Base-by-base conservation (phyloP, 306 rosid species). In the Corylus heterophylla region DNA sequence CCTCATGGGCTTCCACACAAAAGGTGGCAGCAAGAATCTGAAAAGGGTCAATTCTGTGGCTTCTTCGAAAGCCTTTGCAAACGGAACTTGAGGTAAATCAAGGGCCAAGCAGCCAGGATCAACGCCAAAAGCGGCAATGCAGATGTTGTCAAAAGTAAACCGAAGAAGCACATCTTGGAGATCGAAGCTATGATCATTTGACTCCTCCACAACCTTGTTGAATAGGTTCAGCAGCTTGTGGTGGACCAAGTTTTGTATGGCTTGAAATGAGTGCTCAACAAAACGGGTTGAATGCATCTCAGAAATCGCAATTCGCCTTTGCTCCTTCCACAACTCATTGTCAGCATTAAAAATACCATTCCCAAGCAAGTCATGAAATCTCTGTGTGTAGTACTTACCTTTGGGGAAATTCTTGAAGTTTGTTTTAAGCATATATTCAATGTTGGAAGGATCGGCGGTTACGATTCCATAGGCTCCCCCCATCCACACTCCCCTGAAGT, bases 291-390 rank as follows among this genome's bases (percentile, higher is more conserved):
- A 80, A 75, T 85, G 86, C 87, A 88, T 85, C 77, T 83, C 86
- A 2, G 47, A 29, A 13, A 8, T 82, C 14, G 87, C 91, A 31
- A 81, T 1, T 54, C 80, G 48, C 62, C 89, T 83, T 67, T 86
- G 89, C 25, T 66, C 75, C 84, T 59, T 77, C 91, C 91, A 85
- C 52, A 73, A 14, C 31, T 83, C 76, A 29, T 66, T 76, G 31
- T 88, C 91, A 17, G 81, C 86, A 31, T 83, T 85, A 69, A 88
- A 88, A 47, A 88, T 88, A 3, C 88, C 86, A 39, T 88, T 75
- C 4, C 88, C 86, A 18, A 86, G 88, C 44, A 88, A 72, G 63
- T 88, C 87, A 69, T 29, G 18, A 18, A 88, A 85, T 63, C 87
- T 83, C 67, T 83, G 86, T 42, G 64, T 71, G 61, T 56, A 82